phyloP scores from a whole-genome alignment of 352 stramenopile genomes.

The Phytophthora macrochlamydospora region DNA sequence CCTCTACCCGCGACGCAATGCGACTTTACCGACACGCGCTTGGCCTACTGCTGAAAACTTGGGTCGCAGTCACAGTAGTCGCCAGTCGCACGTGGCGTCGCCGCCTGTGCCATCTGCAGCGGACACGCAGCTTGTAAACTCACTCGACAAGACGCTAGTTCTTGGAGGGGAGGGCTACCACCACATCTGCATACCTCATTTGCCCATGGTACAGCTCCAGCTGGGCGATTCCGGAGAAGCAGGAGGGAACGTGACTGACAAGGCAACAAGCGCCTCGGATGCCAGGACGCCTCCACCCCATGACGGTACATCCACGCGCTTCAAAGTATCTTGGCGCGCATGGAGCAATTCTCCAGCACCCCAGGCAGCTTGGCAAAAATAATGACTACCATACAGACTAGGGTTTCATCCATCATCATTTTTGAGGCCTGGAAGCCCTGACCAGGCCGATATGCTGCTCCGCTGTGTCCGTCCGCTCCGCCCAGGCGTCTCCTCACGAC shows the following conservation, averaged over 20 bases:
- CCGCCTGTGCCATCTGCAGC: constrained; percentile 8
- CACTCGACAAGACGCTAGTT: no score
- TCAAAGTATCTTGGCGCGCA: neutral
- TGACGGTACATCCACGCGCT: neutral
- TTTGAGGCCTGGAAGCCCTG: neutral
- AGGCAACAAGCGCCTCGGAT: neutral
- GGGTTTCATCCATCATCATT: constrained; percentile 3
- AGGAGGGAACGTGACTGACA: neutral
- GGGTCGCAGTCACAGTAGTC: constrained; percentile 10
- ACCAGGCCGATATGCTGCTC: constrained; percentile 27
- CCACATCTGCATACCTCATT: neutral
- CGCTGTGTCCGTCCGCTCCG: constrained; percentile 27
- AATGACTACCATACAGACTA: constrained; percentile 1
- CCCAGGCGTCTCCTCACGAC: constrained; percentile 5
- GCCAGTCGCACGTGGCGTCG: constrained; percentile 18
- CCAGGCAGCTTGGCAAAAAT: no score
- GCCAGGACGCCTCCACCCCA: neutral
- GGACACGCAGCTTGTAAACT: constrained; percentile 9
- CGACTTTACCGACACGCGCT: neutral
- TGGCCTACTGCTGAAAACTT: neutral
- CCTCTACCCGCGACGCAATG: constrained; percentile 11
- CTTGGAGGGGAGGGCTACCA: neutral
- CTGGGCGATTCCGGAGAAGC: constrained; percentile 22
- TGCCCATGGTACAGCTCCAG: constrained; percentile 2
- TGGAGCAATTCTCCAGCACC: no score